phyloP scores from a whole-genome alignment of 768 basidiomycete species.

The Lactifluus pinguis region DNA sequence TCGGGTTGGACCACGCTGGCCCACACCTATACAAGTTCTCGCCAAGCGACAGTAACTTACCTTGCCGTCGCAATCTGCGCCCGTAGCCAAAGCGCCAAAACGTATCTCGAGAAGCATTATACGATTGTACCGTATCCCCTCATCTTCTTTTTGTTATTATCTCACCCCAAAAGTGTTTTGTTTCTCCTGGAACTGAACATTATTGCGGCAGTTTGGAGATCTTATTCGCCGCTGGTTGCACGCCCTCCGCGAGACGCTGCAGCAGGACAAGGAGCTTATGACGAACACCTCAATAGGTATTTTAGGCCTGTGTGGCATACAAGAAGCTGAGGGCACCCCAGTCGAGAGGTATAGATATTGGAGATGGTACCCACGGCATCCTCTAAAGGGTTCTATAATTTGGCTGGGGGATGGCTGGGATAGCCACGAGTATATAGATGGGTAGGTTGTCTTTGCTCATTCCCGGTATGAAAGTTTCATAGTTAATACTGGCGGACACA shows the following conservation, averaged over 20 bases:
- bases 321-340: constrained; percentile 66
- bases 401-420: too few species aligned
- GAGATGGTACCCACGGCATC: too few species aligned
- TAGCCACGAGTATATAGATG: too few species aligned
- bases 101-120: constrained; percentile 93
- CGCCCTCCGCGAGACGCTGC: constrained; percentile 91
- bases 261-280: constrained; percentile 96
- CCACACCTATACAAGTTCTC: constrained; percentile 98
- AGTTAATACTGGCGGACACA: too few species aligned
- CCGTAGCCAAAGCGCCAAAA: constrained; percentile 96
- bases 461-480: too few species aligned
- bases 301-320: constrained; percentile 59
- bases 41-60: constrained; percentile 93
- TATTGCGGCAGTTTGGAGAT: constrained; percentile 59
- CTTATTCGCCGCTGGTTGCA: constrained; percentile 90
- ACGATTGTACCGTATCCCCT: constrained; percentile 57
- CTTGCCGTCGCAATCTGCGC: constrained; percentile 98
- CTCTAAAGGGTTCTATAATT: too few species aligned
- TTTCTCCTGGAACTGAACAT: background rate
- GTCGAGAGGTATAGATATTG: constrained; percentile 71
- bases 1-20: constrained; percentile 89
- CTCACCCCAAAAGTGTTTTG: background rate
- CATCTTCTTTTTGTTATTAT: constrained; percentile 1
- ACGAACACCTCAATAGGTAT: constrained; percentile 90
- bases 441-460: too few species aligned